Conservation (phyloP, 2,329 filamentous ascomycete species). For the Fusarium sp. region DNA sequence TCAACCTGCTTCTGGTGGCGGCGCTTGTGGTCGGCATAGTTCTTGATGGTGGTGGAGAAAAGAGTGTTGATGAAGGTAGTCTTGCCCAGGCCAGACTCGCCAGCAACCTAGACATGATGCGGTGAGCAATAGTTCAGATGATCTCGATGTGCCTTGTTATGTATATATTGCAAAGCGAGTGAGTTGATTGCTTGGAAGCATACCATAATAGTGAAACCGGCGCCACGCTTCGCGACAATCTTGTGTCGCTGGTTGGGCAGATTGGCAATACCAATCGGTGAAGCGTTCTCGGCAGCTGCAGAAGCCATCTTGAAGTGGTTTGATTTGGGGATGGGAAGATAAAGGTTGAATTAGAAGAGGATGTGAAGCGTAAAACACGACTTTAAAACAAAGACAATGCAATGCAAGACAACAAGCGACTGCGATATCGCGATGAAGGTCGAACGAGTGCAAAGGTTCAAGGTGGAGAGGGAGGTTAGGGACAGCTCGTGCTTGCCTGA, state of each 20-base stretch:
- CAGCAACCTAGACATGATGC: slow-evolving; percentile 75
- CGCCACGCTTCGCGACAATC: slow-evolving; percentile 84
- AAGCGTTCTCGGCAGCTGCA: slow-evolving; percentile 66
- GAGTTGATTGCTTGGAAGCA: slow-evolving; percentile 33
- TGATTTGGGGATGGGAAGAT: slow-evolving; percentile 10
- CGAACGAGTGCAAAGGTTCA: slow-evolving; percentile 39
- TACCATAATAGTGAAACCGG: slow-evolving; percentile 99
- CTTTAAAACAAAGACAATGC: slow-evolving; percentile 33
- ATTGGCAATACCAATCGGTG: slow-evolving; percentile 78
- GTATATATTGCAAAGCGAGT: background rate
- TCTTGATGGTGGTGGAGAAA: slow-evolving; percentile 99
- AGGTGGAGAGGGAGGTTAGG: slow-evolving; percentile 39
- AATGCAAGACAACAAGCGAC: slow-evolving; percentile 29
- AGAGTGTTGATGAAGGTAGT: slow-evolving; percentile 99
- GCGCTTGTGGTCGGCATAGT: slow-evolving; percentile 99
- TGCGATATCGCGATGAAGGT: slow-evolving; percentile 40
- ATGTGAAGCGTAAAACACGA: slow-evolving; percentile 19
- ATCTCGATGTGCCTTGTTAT: background rate
- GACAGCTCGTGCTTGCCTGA: slow-evolving; percentile 44
- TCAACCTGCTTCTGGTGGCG: slow-evolving; percentile 99
- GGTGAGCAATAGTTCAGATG: slow-evolving; percentile 16
- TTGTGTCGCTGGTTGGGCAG: slow-evolving; percentile 78
- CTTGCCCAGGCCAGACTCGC: slow-evolving; percentile 98
- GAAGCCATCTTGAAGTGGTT: slow-evolving; percentile 59
- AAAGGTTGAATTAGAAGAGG: slow-evolving; percentile 3